Evolutionary conservation across 257 asterid genomes (phyloP), one percentile per base, ranked within the genome.

Genomic region (Sherardia arvensis): DNA sequence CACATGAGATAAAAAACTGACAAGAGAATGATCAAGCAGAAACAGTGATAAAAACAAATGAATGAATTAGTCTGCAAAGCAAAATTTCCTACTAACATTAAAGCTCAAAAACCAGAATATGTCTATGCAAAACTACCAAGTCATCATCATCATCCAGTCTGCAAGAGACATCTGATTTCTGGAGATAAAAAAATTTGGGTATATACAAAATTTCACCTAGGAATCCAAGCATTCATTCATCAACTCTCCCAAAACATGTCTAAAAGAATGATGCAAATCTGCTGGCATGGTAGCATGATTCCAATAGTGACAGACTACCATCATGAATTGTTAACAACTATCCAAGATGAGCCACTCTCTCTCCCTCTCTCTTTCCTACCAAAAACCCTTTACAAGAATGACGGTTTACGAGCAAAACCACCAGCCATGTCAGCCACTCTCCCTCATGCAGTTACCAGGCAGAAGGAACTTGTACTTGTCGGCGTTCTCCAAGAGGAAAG

Each of bases 381-480:
- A 61, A 53, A 32, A 70, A 73, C 51, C 72, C 81, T 78, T 80
- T 79, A 77, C 73, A 38, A 62, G 60, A 69, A 64, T 27, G 61
- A 51, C 54, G 8, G 38, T 3, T 15, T 55, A 21, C 15, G 22
- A 66, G 17, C 7, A n/a, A 63, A n/a, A 33, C 61, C 65, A 14
- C 11, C 58, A 22, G 9, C 53, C 20, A 45, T 4, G 65, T 77
- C 83, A 80, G 73, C 86, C 87, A 78, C 90, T 79, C 62, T 81
- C 90, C 79, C 96, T 76, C 57, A 79, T 61, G 79, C 95, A 88
- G 53, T 88, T 88, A 59, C 90, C 96, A 1, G 96, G 96, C 70
- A 88, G 76, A 8, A 88, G 81, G 71, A 82, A 88, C 64, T 79
- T 86, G 30, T 80, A 86, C 45, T 68, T 65, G 11, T 82, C 85